Conservation (phyloP, 106 monocot species). For the Vanilla planifolia region DNA sequence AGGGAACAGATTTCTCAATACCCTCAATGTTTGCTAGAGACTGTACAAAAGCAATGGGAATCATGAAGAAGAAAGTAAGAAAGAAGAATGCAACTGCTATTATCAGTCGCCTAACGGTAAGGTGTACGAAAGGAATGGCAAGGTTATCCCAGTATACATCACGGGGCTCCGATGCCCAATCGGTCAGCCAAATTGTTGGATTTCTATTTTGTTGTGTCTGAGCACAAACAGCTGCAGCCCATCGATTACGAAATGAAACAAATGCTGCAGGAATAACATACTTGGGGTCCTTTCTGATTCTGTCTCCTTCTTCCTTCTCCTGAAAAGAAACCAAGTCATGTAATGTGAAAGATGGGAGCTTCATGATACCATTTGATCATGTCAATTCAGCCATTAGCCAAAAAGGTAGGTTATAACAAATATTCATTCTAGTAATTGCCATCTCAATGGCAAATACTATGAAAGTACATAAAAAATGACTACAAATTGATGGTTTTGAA, state of each 20-base stretch:
- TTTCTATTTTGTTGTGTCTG: conserved; percentile 62
- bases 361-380: no score
- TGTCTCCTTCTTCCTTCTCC: conserved; percentile 39
- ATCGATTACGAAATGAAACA: conserved; percentile 57
- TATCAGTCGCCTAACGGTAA: conserved; percentile 34
- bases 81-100: conserved; percentile 55
- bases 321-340: conserved; percentile 19
- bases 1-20: conserved; percentile 46
- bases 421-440: no score
- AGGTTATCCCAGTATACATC: conserved; percentile 68
- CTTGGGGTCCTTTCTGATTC: conserved; percentile 26
- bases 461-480: no score
- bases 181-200: conserved; percentile 54
- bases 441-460: no score
- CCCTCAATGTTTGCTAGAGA: conserved; percentile 62
- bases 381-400: no score
- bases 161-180: conserved; percentile 67
- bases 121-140: conserved; percentile 49
- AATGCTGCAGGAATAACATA: conserved; percentile 51
- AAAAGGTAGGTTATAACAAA: no score
- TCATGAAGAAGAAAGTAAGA: conserved; percentile 64
- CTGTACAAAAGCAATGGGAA: conserved; percentile 62
- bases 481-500: no score
- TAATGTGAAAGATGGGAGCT: background rate
- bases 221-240: conserved; percentile 73